A percentile compares a stretch with the other conserved stretches of the same genome.
phyloP scores from a whole-genome alignment of 139 green algal species.

The Volvox africanus region DNA sequence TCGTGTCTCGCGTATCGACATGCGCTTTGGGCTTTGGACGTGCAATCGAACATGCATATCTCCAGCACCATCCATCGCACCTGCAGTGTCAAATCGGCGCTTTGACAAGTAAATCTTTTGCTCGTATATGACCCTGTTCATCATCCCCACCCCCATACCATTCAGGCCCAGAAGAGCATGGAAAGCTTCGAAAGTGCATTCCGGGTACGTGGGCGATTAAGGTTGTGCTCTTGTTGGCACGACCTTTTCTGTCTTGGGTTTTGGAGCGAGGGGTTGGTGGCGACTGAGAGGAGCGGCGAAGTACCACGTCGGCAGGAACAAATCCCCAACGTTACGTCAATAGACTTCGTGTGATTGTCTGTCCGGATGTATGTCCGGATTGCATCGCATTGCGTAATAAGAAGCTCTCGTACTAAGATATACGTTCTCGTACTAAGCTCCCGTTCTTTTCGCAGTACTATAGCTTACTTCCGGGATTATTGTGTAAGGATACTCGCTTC shows the following conservation, averaged over 20 bases:
- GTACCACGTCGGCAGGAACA: not conserved
- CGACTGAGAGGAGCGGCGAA: not conserved
- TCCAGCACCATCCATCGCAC: not conserved
- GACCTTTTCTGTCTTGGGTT: no score
- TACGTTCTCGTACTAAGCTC: no score
- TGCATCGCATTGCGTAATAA: no score
- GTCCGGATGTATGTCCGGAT: no score
- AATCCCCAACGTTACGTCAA: not conserved
- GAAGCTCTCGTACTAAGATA: no score
- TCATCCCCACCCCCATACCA: not conserved
- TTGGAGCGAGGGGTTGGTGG: no score
- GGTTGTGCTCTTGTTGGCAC: not conserved
- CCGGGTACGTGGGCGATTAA: slow-evolving; percentile 35
- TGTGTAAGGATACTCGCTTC: no score
- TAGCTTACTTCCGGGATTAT: no score
- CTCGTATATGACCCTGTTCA: not conserved
- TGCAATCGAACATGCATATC: not conserved
- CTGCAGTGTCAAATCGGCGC: not conserved
- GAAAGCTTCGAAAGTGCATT: slow-evolving; percentile 56
- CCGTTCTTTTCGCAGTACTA: no score
- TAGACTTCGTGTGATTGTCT: no score
- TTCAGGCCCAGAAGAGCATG: slow-evolving; percentile 58
- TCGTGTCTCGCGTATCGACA: not conserved
- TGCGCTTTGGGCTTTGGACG: not conserved
- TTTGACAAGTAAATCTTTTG: not conserved